phyloP scores from a whole-genome alignment of 306 rosid genomes.

The Malus sylvestris region DNA sequence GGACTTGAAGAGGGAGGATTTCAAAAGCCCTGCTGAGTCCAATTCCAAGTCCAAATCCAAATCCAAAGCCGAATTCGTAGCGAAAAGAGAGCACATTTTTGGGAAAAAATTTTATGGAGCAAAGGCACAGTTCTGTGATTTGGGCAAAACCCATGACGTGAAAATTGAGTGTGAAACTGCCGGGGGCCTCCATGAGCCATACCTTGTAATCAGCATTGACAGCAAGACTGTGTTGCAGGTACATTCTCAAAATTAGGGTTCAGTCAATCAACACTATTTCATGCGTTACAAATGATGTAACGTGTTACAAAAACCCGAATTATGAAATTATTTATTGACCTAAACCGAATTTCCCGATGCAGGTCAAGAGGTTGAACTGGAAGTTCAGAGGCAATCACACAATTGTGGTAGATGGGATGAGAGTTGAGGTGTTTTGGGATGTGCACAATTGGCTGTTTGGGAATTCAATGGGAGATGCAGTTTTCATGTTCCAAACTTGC shows the following conservation, averaged over 20 bases:
- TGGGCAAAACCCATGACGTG: constrained; percentile 58
- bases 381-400: constrained; percentile 77
- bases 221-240: constrained; percentile 67
- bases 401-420: constrained; percentile 70
- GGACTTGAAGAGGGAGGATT: constrained; percentile 53
- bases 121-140: constrained; percentile 64
- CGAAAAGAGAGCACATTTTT: constrained; percentile 68
- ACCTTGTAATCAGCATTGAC: constrained; percentile 66
- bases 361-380: constrained; percentile 78
- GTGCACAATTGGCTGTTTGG: constrained; percentile 92
- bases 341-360: constrained; percentile 26
- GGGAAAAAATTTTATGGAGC: constrained; percentile 63
- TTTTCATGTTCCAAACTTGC: constrained; percentile 81
- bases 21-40: constrained; percentile 31
- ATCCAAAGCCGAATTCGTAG: constrained; percentile 42
- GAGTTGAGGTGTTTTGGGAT: constrained; percentile 85
- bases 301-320: background rate
- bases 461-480: constrained; percentile 55
- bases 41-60: background rate
- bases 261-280: no score
- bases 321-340: background rate
- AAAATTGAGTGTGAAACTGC: constrained; percentile 71
- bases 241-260: background rate
- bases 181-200: constrained; percentile 52
- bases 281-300: no score